Evolutionary conservation across 2,329 filamentous ascomycete genomes (phyloP), one percentile per base, ranked within the genome.

Genomic region (Microcyclosporella mali): DNA sequence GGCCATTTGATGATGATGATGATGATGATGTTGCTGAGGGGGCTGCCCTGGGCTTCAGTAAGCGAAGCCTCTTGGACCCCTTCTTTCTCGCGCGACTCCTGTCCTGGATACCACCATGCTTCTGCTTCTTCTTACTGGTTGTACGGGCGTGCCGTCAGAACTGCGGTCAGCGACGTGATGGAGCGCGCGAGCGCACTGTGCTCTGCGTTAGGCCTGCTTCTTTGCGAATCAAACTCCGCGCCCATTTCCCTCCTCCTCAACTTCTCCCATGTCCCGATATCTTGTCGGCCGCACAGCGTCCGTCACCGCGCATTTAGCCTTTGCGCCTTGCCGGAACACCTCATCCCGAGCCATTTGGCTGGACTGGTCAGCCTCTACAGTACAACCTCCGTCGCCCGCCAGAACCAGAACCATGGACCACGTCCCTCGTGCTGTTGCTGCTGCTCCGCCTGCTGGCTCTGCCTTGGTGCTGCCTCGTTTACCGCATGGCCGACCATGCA

Each of bases 291-390:
- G 28, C 15, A 35, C 36, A 38, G 35, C 14, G 8, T 3, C 12
- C 29, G n/a, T 14, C 19, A 30, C 33, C 42, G 36, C 15, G 14
- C 32, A 19, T 30, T 43, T 43, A 43, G 34, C 21, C 36, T 44
- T 44, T 29, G 32, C 36, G 31, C 41, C 19, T 25, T 30, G 17
- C 43, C 37, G 43, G 38, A 38, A 37, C 30, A 38, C 43, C 15
- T 16, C 19, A 15, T 34, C 33, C 43, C 43, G 43, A 46, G 34
- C 43, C 43, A 46, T 16, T 16, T 18, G 17, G 18, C 25, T 10
- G 25, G 6, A n/a, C n/a, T n/a, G 18, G 6, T 7, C 18, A 33
- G 10, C 38, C 29, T 12, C n/a, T n/a, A n/a, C n/a, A n/a, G n/a
- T n/a, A n/a, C n/a, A n/a, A n/a, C n/a, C n/a, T n/a, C n/a, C n/a